phyloP scores from a whole-genome alignment of 495 filamentous ascomycete genomes.

The Lentithecium fluviatile region DNA sequence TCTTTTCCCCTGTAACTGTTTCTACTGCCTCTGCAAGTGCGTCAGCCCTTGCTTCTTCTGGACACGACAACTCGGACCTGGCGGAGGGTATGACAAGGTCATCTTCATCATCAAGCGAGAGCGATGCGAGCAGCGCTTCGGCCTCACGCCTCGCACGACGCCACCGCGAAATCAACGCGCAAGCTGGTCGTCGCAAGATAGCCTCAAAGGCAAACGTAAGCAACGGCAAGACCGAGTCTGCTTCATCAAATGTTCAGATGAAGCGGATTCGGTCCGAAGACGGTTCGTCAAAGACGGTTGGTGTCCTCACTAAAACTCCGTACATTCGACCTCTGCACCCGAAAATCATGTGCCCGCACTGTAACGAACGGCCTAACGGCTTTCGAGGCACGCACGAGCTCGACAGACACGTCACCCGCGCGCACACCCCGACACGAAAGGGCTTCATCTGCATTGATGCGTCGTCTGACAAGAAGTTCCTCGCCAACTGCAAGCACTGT shows the following conservation, averaged over 20 bases:
- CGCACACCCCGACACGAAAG: slow-evolving; percentile 70
- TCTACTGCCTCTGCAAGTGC: slow-evolving; percentile 27
- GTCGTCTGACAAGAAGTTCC: slow-evolving; percentile 58
- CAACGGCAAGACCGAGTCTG: slow-evolving; percentile 21
- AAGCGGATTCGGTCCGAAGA: slow-evolving; percentile 57
- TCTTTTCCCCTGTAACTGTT: slow-evolving; percentile 21
- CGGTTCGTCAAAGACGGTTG: slow-evolving; percentile 59
- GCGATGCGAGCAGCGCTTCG: slow-evolving; percentile 31
- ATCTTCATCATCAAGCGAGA: slow-evolving; percentile 23
- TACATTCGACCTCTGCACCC: slow-evolving; percentile 74
- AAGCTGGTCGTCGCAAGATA: slow-evolving; percentile 27
- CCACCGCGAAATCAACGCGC: slow-evolving; percentile 32
- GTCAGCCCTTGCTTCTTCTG: slow-evolving; percentile 19
- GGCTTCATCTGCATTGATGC: slow-evolving; percentile 79
- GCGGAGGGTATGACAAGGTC: slow-evolving; percentile 38
- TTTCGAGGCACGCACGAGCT: slow-evolving; percentile 95
- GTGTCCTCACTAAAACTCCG: slow-evolving; percentile 66
- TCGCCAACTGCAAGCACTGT: slow-evolving; percentile 88
- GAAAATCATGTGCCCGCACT: slow-evolving; percentile 72
- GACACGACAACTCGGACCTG: slow-evolving; percentile 21
- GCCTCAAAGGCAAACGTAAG: slow-evolving; percentile 29
- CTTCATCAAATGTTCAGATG: slow-evolving; percentile 49
- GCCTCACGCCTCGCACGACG: slow-evolving; percentile 33
- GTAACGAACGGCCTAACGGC: slow-evolving; percentile 75
- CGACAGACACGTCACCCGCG: slow-evolving; percentile 77